These are phyloP conservation scores for Wolfiporia cocos DNA, from an alignment of 1,284 basidiomycete species.

Conservation along the genomic window DNA sequence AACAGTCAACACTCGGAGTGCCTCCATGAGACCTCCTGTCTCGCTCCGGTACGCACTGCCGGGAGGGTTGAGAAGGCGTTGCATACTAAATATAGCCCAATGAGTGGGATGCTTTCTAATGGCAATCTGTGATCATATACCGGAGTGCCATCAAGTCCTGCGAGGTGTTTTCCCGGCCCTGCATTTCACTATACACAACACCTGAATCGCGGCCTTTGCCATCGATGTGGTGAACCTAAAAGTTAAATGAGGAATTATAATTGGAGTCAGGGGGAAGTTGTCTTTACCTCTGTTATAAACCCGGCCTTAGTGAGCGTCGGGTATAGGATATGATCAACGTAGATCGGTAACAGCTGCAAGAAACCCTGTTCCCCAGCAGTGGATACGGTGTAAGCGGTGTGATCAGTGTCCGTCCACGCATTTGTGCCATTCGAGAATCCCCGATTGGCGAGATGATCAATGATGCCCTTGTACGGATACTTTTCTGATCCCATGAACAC, in stretches of 20 bases:
- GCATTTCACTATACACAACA: slow-evolving; percentile 98
- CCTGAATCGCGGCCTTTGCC: slow-evolving; percentile 89
- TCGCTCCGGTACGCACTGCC: slow-evolving; percentile 93
- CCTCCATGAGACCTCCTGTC: slow-evolving; percentile 95
- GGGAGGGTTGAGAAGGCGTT: slow-evolving; percentile 75
- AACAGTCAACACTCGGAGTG: slow-evolving; percentile 79
- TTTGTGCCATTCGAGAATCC: slow-evolving; percentile 94
- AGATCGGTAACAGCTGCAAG: slow-evolving; percentile 90
- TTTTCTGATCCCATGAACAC: slow-evolving; percentile 94
- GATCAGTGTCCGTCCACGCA: slow-evolving; percentile 82
- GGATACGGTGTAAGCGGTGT: slow-evolving; percentile 95
- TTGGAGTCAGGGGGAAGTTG: neutral
- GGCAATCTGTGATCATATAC: slow-evolving; percentile 36
- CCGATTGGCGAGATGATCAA: slow-evolving; percentile 96
- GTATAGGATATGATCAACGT: slow-evolving; percentile 96
- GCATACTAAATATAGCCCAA: slow-evolving; percentile 60
- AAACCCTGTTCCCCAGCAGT: slow-evolving; percentile 97
- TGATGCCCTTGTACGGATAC: slow-evolving; percentile 96
- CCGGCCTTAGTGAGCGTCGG: slow-evolving; percentile 91
- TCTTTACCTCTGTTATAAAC: slow-evolving; percentile 82
- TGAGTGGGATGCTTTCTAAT: too few relatives aligned
- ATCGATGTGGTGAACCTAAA: slow-evolving; percentile 88
- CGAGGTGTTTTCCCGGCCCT: slow-evolving; percentile 91
- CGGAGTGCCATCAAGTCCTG: slow-evolving; percentile 86
- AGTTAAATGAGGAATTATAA: slow-evolving; percentile 4